Conservation (phyloP, 2,329 filamentous ascomycete genomes). For the Penicillium capsulatum region DNA sequence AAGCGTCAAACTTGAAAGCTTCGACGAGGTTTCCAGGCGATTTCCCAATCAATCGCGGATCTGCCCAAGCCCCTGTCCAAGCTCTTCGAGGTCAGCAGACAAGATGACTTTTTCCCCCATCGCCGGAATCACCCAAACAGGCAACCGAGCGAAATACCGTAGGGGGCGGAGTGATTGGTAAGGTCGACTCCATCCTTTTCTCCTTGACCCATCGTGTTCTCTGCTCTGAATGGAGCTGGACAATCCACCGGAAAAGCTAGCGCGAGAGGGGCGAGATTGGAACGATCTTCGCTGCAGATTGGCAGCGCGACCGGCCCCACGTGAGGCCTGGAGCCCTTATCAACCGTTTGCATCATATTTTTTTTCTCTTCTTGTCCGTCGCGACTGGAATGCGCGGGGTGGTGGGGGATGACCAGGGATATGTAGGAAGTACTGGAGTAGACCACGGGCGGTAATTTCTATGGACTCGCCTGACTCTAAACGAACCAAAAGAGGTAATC, state of each 20-base stretch:
- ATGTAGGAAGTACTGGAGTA: no score
- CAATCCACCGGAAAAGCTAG: neutral
- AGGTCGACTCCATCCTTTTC: neutral
- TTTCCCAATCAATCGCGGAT: neutral
- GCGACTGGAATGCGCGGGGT: neutral
- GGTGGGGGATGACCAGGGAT: neutral
- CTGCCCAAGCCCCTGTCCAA: neutral
- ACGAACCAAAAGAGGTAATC: neutral
- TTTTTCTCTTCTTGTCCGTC: neutral
- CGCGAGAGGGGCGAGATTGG: slow-evolving; percentile 1
- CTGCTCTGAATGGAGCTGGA: neutral
- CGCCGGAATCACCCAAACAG: neutral
- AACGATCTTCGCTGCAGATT: slow-evolving; percentile 11
- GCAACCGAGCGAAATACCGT: neutral
- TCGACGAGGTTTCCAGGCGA: neutral
- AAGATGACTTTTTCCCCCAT: neutral
- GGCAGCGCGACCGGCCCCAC: slow-evolving; percentile 8
- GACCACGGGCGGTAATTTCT: no score
- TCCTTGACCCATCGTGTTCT: neutral
- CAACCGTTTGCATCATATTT: slow-evolving; percentile 17
- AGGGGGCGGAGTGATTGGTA: neutral
- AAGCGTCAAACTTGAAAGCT: neutral
- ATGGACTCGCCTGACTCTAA: no score
- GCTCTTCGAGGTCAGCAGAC: neutral
- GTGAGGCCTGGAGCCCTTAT: slow-evolving; percentile 22